Base-by-base conservation (phyloP, 208 protist genomes). In the Leishmania turanica region DNA sequence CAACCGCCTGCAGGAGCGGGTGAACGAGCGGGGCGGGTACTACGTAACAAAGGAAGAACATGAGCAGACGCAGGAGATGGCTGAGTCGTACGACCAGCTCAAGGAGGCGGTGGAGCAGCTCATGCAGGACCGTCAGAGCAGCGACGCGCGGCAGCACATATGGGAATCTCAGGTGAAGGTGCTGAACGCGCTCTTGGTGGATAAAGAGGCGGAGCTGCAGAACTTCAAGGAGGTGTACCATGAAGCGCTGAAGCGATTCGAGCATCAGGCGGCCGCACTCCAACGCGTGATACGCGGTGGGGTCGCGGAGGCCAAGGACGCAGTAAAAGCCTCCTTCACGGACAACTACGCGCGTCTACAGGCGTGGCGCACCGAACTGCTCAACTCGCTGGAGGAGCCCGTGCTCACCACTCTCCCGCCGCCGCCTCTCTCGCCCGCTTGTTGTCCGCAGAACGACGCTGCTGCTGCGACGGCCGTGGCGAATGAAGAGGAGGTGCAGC, bases 1-100 rank as follows among this genome's bases (percentile, higher is more conserved):
- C 65, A 97, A 97, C 86, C 92, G 94, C 11, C 83, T 97, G 66
- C 91, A 97, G 89, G 92, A 97, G 77, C 92, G 92, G 17, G 92
- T 97, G 34, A 88, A 81, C 53, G 94, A 97, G 87, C 89, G 92
- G 6, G 94, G 94, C 69, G 92, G 94, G 27, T 97, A 97, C 87
- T 95, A 93, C 82, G 79, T 97, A 3, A 89, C 86, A 7, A 91
- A 91, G 54, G 95, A 97, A 77, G 92, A 96, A 78, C 92, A 97
- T 75, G 92, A 96, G 78, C 84, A 84, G 69, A 84, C 84, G 34
- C 88, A 94, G 78, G 78, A 86, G 66, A 82, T 92, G 73, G 87
- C 91, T 68, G 91, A 93, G 84, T 89, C 93, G 56, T 79, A 88
- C 62, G 75, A 42, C n/a, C 72, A 90, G 77, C 76, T 95, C 34